Conservation (phyloP, 306 rosid species). For the Neltuma alba region DNA sequence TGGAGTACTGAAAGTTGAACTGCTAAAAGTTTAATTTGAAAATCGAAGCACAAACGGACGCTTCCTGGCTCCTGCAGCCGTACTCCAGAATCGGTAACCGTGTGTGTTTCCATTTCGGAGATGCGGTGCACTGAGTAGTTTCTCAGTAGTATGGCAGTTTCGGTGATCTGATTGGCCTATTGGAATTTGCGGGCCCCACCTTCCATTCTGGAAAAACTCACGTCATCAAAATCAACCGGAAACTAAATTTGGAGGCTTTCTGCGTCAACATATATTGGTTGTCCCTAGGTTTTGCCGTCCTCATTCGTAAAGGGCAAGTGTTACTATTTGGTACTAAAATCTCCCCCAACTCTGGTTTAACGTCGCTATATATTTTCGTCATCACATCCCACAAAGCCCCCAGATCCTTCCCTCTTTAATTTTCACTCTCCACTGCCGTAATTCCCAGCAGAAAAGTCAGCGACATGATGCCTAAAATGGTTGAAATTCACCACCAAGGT, state of each 20-base stretch:
- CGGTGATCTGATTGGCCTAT: constrained; percentile 32
- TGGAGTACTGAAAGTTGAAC: no score
- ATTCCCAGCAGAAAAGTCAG: background rate
- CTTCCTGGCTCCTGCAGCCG: no score
- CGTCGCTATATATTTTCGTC: constrained; percentile 16
- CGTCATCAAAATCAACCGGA: constrained; percentile 46
- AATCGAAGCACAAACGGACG: no score
- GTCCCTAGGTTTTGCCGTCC: constrained; percentile 31
- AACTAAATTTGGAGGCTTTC: constrained; percentile 37
- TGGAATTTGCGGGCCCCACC: constrained; percentile 29
- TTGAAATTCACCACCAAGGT: background rate
- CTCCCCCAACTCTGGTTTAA: constrained; percentile 9
- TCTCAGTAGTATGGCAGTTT: background rate
- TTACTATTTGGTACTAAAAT: constrained; percentile 17
- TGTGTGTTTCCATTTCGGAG: background rate
- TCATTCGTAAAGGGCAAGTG: background rate
- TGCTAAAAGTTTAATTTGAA: no score
- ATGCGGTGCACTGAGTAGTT: background rate
- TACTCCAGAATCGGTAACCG: background rate
- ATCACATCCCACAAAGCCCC: background rate
- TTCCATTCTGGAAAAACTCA: constrained; percentile 1
- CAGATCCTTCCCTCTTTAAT: background rate
- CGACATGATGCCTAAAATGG: background rate
- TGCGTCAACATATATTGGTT: constrained; percentile 30
- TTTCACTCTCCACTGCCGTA: background rate